Evolutionary conservation across 1,284 basidiomycete genomes (phyloP), one percentile per base, ranked within the genome.

Genomic region (Sporisorium sorghi): DNA sequence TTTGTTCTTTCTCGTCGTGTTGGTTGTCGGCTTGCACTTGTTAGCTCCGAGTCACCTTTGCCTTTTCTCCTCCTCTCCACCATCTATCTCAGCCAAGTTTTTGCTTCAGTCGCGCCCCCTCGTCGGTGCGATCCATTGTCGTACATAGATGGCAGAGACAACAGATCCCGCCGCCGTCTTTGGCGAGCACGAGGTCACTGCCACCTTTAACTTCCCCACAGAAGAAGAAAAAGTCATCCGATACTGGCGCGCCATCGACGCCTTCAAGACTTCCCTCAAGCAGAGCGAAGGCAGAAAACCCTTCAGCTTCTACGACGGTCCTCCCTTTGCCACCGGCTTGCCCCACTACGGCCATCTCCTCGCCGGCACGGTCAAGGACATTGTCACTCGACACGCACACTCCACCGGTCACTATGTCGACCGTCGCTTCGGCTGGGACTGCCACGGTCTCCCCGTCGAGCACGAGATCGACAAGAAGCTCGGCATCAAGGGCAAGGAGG

Each of bases 381-480:
- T 97, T 82, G 93, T 97, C 64, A 97, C 95, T 49, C 89, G 95
- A 68, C 93, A 97, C 87, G 96, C 96, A 3, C 91, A 93, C 85
- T 91, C 93, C 40, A 96, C 92, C 54, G 97, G 97, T 12, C 91
- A 91, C 86, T 92, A 98, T 84, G 97, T 99, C 78, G 90, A 92
- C 72, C 91, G 97, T 68, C 90, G 97, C 57, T 99, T 99, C 85
- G 97, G 97, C 55, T 99, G 97, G 97, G 97, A 99, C 86, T 98
- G 96, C 28, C 97, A 99, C 86, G 97, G 96, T 61, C 89, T 99
- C 21, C 97, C 97, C 42, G 95, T 99, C 80, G 97, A 99, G 86
- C 95, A 98, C 87, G 94, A 98, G 87, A 99, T 99, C 87, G 97
- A 99, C 89, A 99, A 98, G 87, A 92, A 90, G 82, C 89, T 99